phyloP scores from a whole-genome alignment of 2,329 filamentous ascomycete genomes.

The Diplodia seriata region DNA sequence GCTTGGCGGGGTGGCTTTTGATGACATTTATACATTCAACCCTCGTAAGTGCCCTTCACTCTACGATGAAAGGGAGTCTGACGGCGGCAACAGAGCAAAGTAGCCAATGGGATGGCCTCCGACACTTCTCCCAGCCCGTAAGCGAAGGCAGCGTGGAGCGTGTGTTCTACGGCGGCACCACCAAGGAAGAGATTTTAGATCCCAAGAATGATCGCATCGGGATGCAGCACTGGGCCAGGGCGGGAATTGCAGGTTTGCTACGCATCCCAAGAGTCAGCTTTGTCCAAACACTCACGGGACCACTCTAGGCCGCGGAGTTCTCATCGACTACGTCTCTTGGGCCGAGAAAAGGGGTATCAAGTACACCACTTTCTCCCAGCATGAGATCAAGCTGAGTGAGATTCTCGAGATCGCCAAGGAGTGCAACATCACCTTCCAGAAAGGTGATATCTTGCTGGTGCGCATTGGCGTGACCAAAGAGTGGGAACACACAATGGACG shows the following conservation, averaged over 20 bases:
- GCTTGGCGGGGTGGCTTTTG: slow-evolving; percentile 55
- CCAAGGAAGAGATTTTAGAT: slow-evolving; percentile 36
- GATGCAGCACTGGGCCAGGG: slow-evolving; percentile 31
- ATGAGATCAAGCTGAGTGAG: slow-evolving; percentile 35
- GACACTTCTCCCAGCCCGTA: slow-evolving; percentile 46
- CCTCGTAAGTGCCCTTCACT: slow-evolving; percentile 31
- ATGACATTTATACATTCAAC: slow-evolving; percentile 38
- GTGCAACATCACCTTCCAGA: slow-evolving; percentile 34
- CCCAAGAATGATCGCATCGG: slow-evolving; percentile 32
- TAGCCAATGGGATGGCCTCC: slow-evolving; percentile 47
- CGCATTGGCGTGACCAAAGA: slow-evolving; percentile 47
- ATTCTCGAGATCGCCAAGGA: slow-evolving; percentile 35
- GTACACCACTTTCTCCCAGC: slow-evolving; percentile 13
- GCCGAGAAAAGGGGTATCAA: slow-evolving; percentile 33
- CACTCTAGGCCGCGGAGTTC: slow-evolving; percentile 27
- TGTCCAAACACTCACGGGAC: background rate
- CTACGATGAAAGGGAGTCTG: background rate
- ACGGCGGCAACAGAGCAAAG: slow-evolving; percentile 38
- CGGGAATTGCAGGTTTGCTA: slow-evolving; percentile 21
- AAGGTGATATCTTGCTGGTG: slow-evolving; percentile 45
- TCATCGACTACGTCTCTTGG: slow-evolving; percentile 31
- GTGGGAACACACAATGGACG: slow-evolving; percentile 40
- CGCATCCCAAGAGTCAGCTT: background rate
- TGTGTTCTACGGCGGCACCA: slow-evolving; percentile 38
- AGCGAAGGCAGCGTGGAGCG: slow-evolving; percentile 33